Evolutionary conservation across 1,284 basidiomycete species (phyloP), one percentile per base, ranked within the genome.

Genomic region (Vanrija humicola): DNA sequence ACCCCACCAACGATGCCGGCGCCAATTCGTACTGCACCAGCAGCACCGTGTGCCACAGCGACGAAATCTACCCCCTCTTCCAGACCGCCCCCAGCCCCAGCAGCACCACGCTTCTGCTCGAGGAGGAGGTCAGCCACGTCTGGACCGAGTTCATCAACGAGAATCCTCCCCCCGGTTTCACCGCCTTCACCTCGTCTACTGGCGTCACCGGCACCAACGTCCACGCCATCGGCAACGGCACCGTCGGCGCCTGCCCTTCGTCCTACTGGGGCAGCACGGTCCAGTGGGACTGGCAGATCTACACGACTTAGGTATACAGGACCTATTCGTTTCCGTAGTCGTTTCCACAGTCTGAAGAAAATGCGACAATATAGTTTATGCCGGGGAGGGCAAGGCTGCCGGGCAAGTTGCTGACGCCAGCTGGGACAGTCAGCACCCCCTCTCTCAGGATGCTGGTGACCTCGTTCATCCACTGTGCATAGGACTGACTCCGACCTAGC

Each of bases 1-100:
- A 90, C 71, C 83, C 84, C 2, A 79, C 78, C 47, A 90, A 89
- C 18, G 59, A 57, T 9, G 14, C 14, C 34, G 34, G 34, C 34
- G 43, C 40, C 0, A 64, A 62, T 40, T 62, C 64, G 44, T 48
- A 16, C 19, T 45, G 48, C 23, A 21, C 43, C 4, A 65, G 68
- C 6, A 56, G 52, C 19, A 12, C 14, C 34, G 70, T 73, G 16
- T 76, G 74, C 58, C 74, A 76, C 25, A 7, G 18, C 42, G 68
- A 74, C 50, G 70, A 72, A 45, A 67, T 72, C 21, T 65, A 60
- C 49, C 66, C 68, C 3, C 66, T 67, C 0, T 72, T 73, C 44
- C 60, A 62, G 7, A 61, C 46, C 16, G 48, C 64, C 1, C 54
- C 63, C 5, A 48, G 46, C n/a, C 43, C 59, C 6, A 19, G 50